phyloP scores from a whole-genome alignment of 78 protist species.

The Dictyostelium purpureum region DNA sequence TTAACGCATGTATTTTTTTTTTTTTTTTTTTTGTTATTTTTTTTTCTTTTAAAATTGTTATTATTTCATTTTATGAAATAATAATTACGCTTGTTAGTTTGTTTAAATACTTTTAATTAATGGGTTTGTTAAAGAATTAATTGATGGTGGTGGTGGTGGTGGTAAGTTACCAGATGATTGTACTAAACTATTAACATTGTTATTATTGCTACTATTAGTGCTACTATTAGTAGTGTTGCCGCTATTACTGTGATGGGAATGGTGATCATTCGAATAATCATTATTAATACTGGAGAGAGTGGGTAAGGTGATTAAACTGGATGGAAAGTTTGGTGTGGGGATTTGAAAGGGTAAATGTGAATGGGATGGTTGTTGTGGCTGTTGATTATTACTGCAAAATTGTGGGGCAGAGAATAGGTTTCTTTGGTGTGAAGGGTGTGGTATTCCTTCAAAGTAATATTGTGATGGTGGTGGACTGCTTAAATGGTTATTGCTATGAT shows the following conservation, averaged over 20 bases:
- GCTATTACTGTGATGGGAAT: too few species aligned
- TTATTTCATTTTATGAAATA: too few species aligned
- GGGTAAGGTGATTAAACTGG: neutral
- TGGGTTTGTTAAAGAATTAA: neutral
- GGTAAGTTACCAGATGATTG: neutral
- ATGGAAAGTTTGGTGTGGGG: neutral
- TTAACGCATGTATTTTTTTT: neutral
- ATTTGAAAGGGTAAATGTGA: neutral
- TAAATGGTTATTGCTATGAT: neutral
- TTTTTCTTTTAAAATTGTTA: neutral
- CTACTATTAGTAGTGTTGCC: neutral
- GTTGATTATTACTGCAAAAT: neutral
- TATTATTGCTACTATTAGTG: neutral
- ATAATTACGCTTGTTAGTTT: neutral
- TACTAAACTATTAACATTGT: neutral
- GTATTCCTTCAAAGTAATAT: neutral
- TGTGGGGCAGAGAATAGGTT: neutral
- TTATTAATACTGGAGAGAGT: constrained; percentile 1
- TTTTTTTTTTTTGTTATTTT: neutral
- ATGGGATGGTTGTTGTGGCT: constrained; percentile 7
- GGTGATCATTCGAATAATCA: too few species aligned
- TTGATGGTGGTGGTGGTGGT: neutral
- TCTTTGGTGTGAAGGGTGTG: neutral
- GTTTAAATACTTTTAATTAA: neutral
- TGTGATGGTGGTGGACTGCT: neutral